phyloP scores from a whole-genome alignment of 2,329 filamentous ascomycete genomes.

The Chaetothyriales sp. region DNA sequence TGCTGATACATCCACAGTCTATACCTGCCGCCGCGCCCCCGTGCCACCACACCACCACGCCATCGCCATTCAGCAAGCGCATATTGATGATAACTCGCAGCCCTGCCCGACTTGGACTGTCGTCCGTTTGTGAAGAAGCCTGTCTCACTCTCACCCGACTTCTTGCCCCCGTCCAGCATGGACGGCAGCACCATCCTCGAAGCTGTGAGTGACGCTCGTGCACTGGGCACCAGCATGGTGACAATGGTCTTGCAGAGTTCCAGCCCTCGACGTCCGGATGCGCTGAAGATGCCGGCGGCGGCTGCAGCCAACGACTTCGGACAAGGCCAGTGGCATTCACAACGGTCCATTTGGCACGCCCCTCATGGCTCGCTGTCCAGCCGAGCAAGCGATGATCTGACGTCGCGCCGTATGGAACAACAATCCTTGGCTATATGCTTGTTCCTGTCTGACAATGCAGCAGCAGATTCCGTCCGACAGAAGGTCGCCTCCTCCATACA shows the following conservation, averaged over 20 bases:
- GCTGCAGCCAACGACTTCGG: background rate
- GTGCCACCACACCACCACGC: no score
- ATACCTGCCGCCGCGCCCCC: background rate
- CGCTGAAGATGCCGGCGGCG: background rate
- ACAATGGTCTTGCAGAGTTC: background rate
- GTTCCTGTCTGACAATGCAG: background rate
- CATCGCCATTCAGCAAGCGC: background rate
- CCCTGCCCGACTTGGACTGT: background rate
- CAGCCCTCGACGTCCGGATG: background rate
- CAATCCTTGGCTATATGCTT: background rate
- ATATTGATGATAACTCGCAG: background rate
- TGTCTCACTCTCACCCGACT: background rate
- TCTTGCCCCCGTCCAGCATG: background rate
- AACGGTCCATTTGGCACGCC: background rate
- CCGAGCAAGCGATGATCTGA: background rate
- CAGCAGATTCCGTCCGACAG: background rate
- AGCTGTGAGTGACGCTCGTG: background rate
- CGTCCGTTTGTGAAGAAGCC: background rate
- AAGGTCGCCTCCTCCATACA: constrained; percentile 19
- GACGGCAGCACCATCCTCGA: background rate
- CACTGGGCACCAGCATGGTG: background rate
- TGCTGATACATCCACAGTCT: background rate
- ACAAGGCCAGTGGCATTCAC: background rate
- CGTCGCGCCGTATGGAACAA: background rate
- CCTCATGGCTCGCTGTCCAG: background rate